Conservation (phyloP, 2,329 filamentous ascomycete genomes). For the Onygenales sp. region DNA sequence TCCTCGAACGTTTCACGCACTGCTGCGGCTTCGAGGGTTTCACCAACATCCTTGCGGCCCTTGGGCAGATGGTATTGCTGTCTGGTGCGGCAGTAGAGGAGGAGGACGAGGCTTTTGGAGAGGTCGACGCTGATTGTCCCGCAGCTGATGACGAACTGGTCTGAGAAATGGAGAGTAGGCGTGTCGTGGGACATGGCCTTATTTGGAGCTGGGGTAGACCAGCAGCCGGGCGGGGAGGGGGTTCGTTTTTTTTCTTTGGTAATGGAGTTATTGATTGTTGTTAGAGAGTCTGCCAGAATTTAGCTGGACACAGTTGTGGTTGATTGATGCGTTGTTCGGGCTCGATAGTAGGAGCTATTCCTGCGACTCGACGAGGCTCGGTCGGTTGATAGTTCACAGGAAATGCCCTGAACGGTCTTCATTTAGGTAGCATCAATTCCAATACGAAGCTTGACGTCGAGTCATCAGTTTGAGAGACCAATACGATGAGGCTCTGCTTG, state of each 20-base stretch:
- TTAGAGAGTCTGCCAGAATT: no score
- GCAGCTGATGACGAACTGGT: slow-evolving; percentile 12
- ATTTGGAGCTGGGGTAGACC: background rate
- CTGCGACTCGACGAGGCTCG: no score
- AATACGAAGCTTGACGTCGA: no score
- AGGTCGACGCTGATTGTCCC: slow-evolving; percentile 13
- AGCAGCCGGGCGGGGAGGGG: background rate
- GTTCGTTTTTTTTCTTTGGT: background rate
- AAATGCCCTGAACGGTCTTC: no score
- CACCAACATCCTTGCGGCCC: slow-evolving; percentile 18
- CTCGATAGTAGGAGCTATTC: no score
- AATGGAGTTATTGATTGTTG: no score
- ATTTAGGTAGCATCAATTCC: no score
- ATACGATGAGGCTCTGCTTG: no score
- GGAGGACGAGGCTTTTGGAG: slow-evolving; percentile 5
- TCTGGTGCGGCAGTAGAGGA: slow-evolving; percentile 8
- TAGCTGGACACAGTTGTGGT: no score
- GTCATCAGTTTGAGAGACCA: no score
- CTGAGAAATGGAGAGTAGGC: slow-evolving; percentile 5
- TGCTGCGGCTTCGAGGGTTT: slow-evolving; percentile 15
- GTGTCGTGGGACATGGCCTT: background rate
- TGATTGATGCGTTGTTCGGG: no score
- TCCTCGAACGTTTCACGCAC: slow-evolving; percentile 21
- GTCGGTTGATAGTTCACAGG: no score
- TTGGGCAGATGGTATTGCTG: slow-evolving; percentile 17